Percentiles rank a stretch among this genome's conserved stretches.
Evolutionary conservation across 2,329 filamentous ascomycete genomes (phyloP).

Genomic region (Aspergillus sp.): DNA sequence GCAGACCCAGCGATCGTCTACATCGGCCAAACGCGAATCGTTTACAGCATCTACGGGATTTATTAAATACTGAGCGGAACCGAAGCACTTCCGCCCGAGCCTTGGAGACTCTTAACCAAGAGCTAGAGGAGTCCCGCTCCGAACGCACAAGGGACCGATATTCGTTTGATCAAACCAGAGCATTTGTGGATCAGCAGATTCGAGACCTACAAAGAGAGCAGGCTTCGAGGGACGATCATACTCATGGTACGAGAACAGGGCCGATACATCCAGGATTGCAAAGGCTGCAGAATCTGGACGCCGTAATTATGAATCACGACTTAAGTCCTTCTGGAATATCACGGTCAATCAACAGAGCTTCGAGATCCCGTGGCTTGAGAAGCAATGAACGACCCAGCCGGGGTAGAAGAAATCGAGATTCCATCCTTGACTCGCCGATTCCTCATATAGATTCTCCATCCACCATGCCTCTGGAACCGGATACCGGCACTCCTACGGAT

Average conservation of each 20-base stretch:
- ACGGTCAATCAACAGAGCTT: constrained; percentile 17
- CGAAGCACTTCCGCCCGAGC: constrained; percentile 32
- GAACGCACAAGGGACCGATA: constrained; percentile 26
- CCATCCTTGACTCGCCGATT: constrained; percentile 27
- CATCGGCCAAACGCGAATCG: constrained; percentile 25
- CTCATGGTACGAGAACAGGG: constrained; percentile 15
- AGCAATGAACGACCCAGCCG: constrained; percentile 17
- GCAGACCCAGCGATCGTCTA: constrained; percentile 24
- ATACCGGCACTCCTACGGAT: constrained; percentile 27
- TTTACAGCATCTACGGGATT: constrained; percentile 39
- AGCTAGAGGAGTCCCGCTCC: constrained; percentile 34
- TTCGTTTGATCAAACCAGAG: constrained; percentile 27
- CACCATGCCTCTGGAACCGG: constrained; percentile 26
- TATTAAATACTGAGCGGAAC: constrained; percentile 39
- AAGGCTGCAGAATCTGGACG: constrained; percentile 13
- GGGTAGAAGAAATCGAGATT: constrained; percentile 14
- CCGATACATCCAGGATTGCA: constrained; percentile 13
- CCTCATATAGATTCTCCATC: constrained; percentile 28
- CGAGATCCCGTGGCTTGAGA: constrained; percentile 24
- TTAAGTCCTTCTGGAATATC: constrained; percentile 15
- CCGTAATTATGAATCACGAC: constrained; percentile 19
- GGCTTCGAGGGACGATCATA: constrained; percentile 12
- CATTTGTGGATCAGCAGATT: constrained; percentile 26
- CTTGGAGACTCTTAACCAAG: constrained; percentile 40
- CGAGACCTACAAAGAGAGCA: constrained; percentile 22